Evolutionary conservation across 148 eudicot genomes (phyloP), one percentile per base, ranked within the genome.

Genomic region (Amaranthus hypochondriacus): DNA sequence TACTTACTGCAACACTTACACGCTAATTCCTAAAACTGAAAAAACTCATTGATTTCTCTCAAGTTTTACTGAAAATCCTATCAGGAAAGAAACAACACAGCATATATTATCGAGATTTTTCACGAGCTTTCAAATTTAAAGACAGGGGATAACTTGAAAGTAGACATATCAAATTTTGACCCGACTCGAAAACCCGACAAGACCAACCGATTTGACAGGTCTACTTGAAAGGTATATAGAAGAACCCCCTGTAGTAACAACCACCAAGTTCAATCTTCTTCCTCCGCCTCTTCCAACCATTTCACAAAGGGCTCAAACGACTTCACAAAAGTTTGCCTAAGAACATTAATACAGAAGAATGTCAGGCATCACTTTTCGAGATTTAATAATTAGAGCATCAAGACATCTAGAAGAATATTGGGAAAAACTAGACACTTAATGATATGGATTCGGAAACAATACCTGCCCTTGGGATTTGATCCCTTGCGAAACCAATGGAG

Each of bases 241-340:
- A 62, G 55, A 66, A 70, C 66, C 13, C 47, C 39, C 62, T 49
- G 62, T 62, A 44, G 28, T 44, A 18, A 66, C 13, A 57, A 57
- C 39, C 54, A 65, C 70, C 54, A 61, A 52, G 50, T 54, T 86
- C 77, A 88, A 14, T 94, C 97, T 83, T 94, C 98, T 75, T 94
- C 98, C 79, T 91, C 97, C 6, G 98, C 98, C 87, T 94, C 98
- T 75, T 91, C 98, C 63, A 91, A 87, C 98, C 98, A 94, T 79
- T 86, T 94, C 69, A 92, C 97, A 78, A 94, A 94, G 4, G 97
- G 93, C 86, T 94, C 98, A 69, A 94, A 80, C 0, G 97, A 83
- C 81, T 93, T 93, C 78, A 89, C 94, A 75, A 91, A 94, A 28
- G 83, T 84, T 83, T 94, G 97, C 89, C 98, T 94, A 83, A 56